Base-by-base conservation (phyloP, 352 stramenopile genomes). In the Phytophthora sojae region DNA sequence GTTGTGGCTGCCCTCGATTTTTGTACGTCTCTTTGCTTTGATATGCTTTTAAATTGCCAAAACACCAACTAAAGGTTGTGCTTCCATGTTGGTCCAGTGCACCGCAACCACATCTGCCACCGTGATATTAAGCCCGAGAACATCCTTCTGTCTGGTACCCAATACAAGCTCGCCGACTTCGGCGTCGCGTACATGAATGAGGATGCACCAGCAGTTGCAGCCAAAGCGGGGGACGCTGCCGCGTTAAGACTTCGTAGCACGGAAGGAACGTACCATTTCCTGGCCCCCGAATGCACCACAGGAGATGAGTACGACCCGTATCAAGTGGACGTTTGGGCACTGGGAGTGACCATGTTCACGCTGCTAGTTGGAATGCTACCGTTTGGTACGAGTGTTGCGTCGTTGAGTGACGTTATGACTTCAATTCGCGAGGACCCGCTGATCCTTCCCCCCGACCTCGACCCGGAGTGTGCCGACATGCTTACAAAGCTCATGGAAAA, bases 191-290 rank as follows among this genome's bases (percentile, higher is more conserved):
- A 90, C 57, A 90, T 91, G 71, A 77, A 83, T 6, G 74, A 83
- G 35, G 75, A 73, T 14, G 72, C 83, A 23, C 80, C 76, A 39
- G 69, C 75, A 26, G 58, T 29, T 39, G 64, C 45, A 67, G 14
- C 35, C 5, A 52, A 21, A 64, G 3, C 45, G 4, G 51, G 37
- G 0, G 42, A 63, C 32, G 42, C 6, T 6, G 14, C 39, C 9
- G 17, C 52, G 9, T 50, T 76, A 26, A 63, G 47, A 37, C 75
- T 96, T 26, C 88, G 86, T 3, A 91, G 89, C 68, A 96, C 90
- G 0, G 89, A 93, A 67, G 90, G 90, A 49, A 96, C 90, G n/a
- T 96, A 96, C 59, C 85, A 94, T 64, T 97, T 96, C 45, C 77
- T 96, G 6, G 89, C 84, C 0, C 90, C 90, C 0, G 90, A 97